phyloP scores from a whole-genome alignment of 345 rosid species.

The Hibiscus trionum region DNA sequence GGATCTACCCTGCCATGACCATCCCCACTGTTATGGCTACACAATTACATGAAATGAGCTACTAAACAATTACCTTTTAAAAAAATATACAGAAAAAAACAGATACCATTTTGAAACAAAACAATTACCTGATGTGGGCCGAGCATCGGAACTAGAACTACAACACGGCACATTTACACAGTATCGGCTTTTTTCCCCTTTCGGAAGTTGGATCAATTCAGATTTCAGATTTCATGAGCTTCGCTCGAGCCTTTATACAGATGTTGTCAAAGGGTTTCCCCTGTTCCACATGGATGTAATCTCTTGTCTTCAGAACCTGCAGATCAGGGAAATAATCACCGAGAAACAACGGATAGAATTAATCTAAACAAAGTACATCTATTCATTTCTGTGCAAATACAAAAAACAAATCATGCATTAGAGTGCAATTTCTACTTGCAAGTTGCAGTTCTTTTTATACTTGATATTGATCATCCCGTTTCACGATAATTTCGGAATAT shows the following conservation, averaged over 20 bases:
- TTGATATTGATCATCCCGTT: neutral
- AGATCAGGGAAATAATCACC: neutral
- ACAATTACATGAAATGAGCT: neutral
- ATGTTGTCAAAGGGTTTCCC: constrained; percentile 32
- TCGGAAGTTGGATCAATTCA: constrained; percentile 30
- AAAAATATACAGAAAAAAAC: neutral
- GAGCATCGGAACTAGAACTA: constrained; percentile 18
- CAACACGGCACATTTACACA: neutral
- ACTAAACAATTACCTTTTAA: neutral
- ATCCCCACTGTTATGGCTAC: too few species aligned
- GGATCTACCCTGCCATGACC: too few species aligned
- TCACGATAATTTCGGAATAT: neutral
- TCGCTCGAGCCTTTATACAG: constrained; percentile 37
- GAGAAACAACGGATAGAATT: neutral
- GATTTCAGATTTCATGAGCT: constrained; percentile 82
- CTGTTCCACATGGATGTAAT: constrained; percentile 88
- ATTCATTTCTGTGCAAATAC: neutral
- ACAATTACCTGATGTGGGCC: neutral
- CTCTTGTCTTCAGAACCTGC: constrained; percentile 88
- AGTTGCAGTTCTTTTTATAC: neutral
- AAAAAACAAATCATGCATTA: neutral
- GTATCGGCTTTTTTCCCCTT: constrained; percentile 13
- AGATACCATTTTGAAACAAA: constrained; percentile 7
- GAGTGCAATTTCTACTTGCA: neutral
- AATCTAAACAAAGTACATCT: too few species aligned